These are phyloP conservation scores for Pachyrhizus erosus DNA, from an alignment of 306 rosid genomes.

Conservation along the genomic window DNA sequence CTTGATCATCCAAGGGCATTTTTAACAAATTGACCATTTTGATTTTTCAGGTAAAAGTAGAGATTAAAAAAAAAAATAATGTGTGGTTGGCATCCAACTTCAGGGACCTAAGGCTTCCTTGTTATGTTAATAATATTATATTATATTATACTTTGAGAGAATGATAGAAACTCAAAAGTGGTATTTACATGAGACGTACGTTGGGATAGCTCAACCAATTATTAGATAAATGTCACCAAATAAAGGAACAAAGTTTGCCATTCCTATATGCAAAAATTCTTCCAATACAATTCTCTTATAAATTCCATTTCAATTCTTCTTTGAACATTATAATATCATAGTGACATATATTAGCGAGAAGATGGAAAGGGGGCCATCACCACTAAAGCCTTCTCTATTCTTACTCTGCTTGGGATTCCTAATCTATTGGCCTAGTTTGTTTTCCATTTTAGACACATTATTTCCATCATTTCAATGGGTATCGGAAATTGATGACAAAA, in stretches of 20 bases:
- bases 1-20: no score
- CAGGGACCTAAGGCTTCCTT: no score
- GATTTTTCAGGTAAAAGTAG: no score
- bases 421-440: conserved; percentile 54
- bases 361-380: conserved; percentile 81
- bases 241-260: not conserved
- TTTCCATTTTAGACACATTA: conserved; percentile 47
- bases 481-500: conserved; percentile 41
- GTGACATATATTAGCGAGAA: not conserved
- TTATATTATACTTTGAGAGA: no score
- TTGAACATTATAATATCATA: not conserved
- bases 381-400: conserved; percentile 63
- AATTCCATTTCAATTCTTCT: not conserved
- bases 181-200: no score
- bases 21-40: no score
- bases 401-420: conserved; percentile 61
- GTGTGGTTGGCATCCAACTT: no score
- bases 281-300: conserved; percentile 2
- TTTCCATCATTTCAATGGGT: conserved; percentile 41
- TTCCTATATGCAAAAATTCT: conserved; percentile 28
- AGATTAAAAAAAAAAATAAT: no score
- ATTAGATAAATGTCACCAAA: no score
- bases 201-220: no score
- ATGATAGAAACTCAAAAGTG: no score
- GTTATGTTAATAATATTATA: no score